A percentile compares a stretch with the other conserved stretches of the same genome.
Conservation (phyloP, 2,329 filamentous ascomycete genomes). For the Dactylonectria macrodidyma region DNA sequence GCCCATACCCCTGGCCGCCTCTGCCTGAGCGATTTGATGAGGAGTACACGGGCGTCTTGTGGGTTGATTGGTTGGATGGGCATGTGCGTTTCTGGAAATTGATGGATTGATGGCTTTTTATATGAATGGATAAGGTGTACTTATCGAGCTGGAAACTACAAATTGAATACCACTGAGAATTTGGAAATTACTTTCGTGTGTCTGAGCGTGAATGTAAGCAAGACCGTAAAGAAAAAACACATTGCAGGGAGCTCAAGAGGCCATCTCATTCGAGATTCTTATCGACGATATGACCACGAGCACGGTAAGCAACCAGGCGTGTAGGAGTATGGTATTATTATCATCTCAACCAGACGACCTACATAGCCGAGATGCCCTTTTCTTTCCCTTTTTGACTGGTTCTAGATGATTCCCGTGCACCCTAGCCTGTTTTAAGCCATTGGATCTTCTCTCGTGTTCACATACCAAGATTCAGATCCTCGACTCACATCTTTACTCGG, state of each 20-base stretch:
- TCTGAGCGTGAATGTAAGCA: neutral
- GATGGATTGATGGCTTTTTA: constrained; percentile 13
- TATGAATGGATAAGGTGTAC: constrained; percentile 1
- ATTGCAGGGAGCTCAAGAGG: neutral
- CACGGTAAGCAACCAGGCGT: no score
- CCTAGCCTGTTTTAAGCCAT: neutral
- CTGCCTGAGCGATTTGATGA: constrained; percentile 53
- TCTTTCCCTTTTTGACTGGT: no score
- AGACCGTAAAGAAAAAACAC: neutral
- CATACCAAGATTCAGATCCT: neutral
- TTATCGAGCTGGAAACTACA: constrained; percentile 6
- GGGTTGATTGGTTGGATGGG: constrained; percentile 35
- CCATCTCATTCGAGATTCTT: neutral
- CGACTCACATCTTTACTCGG: neutral
- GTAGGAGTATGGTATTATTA: constrained; percentile 3
- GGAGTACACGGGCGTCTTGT: constrained; percentile 34
- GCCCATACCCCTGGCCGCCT: constrained; percentile 69
- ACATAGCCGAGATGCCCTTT: neutral
- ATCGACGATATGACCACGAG: neutral
- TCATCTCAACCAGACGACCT: neutral
- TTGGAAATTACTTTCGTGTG: neutral
- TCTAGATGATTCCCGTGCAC: neutral
- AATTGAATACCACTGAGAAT: constrained; percentile 13
- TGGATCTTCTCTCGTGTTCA: neutral
- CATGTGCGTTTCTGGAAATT: constrained; percentile 26